Evolutionary conservation across 1,139 yeast genomes (phyloP).

Genomic region (Meyerozyma elateridarum): DNA sequence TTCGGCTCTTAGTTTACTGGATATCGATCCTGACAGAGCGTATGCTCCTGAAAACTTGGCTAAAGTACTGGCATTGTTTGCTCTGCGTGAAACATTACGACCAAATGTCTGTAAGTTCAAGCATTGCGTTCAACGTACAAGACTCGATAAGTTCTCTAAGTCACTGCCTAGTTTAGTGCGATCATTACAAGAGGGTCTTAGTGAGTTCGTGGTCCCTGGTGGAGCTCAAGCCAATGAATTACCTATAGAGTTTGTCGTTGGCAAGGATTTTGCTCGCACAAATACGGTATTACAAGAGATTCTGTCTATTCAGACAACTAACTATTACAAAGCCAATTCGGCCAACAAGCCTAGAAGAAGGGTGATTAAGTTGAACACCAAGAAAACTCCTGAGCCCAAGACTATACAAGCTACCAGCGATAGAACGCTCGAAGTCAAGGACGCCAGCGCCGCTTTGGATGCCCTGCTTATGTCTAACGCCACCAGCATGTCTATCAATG

Average conservation of each 20-base stretch:
- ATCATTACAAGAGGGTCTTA: constrained; percentile 7
- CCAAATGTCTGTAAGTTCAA: constrained; percentile 57
- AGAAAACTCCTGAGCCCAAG: constrained; percentile 10
- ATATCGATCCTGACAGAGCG: constrained; percentile 44
- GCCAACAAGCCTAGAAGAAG: constrained; percentile 45
- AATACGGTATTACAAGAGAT: constrained; percentile 41
- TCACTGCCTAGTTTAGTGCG: constrained; percentile 33
- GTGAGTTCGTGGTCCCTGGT: constrained; percentile 6
- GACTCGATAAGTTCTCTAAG: constrained; percentile 37
- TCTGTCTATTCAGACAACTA: constrained; percentile 43
- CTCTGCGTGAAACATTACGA: constrained; percentile 75
- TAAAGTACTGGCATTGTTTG: constrained; percentile 64
- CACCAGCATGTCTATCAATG: constrained; percentile 6
- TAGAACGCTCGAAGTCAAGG: not conserved
- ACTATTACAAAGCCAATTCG: constrained; percentile 29
- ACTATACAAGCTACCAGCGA: not conserved
- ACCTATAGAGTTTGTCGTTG: constrained; percentile 32
- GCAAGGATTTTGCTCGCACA: constrained; percentile 25
- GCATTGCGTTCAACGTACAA: constrained; percentile 53
- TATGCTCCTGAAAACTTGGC: constrained; percentile 49
- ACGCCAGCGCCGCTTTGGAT: not conserved
- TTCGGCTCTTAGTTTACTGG: constrained; percentile 29
- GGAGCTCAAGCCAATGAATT: constrained; percentile 26
- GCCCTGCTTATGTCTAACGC: constrained; percentile 1
- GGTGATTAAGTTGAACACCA: constrained; percentile 34